These are phyloP conservation scores for Aplosporella prunicola DNA, from an alignment of 2,329 filamentous ascomycete genomes.

Conservation along the genomic window DNA sequence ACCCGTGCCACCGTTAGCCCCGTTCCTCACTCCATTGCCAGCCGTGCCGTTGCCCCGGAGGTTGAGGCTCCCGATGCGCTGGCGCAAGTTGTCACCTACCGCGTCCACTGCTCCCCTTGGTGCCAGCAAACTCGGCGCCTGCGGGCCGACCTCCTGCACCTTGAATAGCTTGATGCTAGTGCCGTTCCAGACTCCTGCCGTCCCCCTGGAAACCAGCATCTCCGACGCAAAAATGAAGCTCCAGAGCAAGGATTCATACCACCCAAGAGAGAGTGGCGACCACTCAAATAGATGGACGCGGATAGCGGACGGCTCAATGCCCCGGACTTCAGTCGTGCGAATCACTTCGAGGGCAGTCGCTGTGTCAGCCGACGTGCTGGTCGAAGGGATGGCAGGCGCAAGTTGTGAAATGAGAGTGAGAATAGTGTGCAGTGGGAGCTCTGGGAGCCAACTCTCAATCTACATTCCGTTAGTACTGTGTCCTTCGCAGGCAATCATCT, in stretches of 20 bases:
- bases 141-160: constrained; percentile 73
- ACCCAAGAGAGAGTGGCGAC: constrained; percentile 80
- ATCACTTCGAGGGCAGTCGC: constrained; percentile 41
- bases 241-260: constrained; percentile 95
- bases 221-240: constrained; percentile 85
- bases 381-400: constrained; percentile 42
- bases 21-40: constrained; percentile 15
- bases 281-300: constrained; percentile 88
- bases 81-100: constrained; percentile 81
- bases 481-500: background rate
- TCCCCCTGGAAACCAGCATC: constrained; percentile 77
- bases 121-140: constrained; percentile 71
- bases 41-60: constrained; percentile 37
- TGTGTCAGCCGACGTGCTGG: constrained; percentile 27
- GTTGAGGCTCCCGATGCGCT: constrained; percentile 73
- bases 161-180: constrained; percentile 81
- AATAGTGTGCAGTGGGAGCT: constrained; percentile 79
- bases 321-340: constrained; percentile 53
- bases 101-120: constrained; percentile 88
- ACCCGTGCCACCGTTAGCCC: constrained; percentile 13
- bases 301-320: constrained; percentile 64
- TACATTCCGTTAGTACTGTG: constrained; percentile 24
- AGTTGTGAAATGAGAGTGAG: constrained; percentile 62
- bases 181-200: constrained; percentile 88
- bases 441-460: constrained; percentile 91